A percentile compares a stretch with the other conserved stretches of the same genome.
phyloP scores from a whole-genome alignment of 768 basidiomycete species.

The Hortiboletus campestris region DNA sequence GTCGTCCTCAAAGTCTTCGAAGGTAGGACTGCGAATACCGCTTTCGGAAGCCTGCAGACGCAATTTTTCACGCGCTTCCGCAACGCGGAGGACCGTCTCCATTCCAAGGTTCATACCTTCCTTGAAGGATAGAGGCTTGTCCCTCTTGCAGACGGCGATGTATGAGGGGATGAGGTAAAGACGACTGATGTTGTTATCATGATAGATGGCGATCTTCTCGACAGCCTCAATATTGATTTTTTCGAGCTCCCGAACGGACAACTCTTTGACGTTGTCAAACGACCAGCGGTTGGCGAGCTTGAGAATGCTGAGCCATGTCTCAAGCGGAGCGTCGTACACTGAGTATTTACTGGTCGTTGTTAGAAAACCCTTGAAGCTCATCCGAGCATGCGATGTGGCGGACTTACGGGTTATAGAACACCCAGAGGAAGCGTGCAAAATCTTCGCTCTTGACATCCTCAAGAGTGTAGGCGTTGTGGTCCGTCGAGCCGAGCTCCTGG shows the following conservation, averaged over 20 bases:
- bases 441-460: conserved; percentile 44
- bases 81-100: conserved; percentile 37
- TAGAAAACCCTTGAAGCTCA: neutral
- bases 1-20: conserved; percentile 31
- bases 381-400: neutral
- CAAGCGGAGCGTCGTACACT: conserved; percentile 37
- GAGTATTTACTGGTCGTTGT: conserved; percentile 34
- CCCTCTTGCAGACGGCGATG: conserved; percentile 35
- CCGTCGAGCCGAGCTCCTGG: conserved; percentile 36
- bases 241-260: conserved; percentile 41
- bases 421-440: conserved; percentile 56
- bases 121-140: conserved; percentile 34
- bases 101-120: conserved; percentile 45
- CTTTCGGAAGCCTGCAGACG: conserved; percentile 33
- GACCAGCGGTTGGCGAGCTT: conserved; percentile 39
- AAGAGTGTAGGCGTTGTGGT: conserved; percentile 44
- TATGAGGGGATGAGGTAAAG: conserved; percentile 38
- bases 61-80: conserved; percentile 40
- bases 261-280: conserved; percentile 38
- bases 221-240: conserved; percentile 35
- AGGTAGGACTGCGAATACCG: conserved; percentile 32
- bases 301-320: conserved; percentile 44
- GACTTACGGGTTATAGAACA: conserved; percentile 62
- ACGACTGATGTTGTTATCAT: conserved; percentile 33
- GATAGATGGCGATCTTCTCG: conserved; percentile 40